These are phyloP conservation scores for Penicillium italicum DNA, from an alignment of 2,329 filamentous ascomycete genomes.

Conservation along the genomic window DNA sequence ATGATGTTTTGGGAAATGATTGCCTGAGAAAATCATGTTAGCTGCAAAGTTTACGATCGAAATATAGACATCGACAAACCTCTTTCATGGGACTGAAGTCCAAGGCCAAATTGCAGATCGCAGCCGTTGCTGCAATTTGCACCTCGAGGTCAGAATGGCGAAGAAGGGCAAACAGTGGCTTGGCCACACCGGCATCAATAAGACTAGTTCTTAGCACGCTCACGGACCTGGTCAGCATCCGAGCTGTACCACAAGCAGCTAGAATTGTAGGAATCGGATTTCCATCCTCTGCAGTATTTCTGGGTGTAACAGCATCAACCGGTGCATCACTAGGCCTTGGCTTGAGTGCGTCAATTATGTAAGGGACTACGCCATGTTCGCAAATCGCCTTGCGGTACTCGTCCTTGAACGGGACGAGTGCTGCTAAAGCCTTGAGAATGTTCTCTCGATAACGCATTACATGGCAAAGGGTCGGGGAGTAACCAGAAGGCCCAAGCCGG, in stretches of 20 bases:
- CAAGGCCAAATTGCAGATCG: slow-evolving; percentile 78
- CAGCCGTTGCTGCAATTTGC: slow-evolving; percentile 78
- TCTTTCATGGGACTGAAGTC: slow-evolving; percentile 90
- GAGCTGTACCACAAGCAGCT: slow-evolving; percentile 77
- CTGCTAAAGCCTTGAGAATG: slow-evolving; percentile 73
- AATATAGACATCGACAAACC: slow-evolving; percentile 51
- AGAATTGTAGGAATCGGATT: slow-evolving; percentile 77
- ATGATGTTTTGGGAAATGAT: slow-evolving; percentile 72
- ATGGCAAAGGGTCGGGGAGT: slow-evolving; percentile 61
- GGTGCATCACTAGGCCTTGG: slow-evolving; percentile 44
- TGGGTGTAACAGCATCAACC: slow-evolving; percentile 27
- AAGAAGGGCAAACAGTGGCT: slow-evolving; percentile 72
- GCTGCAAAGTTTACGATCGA: not conserved
- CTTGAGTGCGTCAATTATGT: slow-evolving; percentile 78
- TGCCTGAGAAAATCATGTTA: slow-evolving; percentile 47
- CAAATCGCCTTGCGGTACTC: slow-evolving; percentile 78
- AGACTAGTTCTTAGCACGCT: slow-evolving; percentile 79
- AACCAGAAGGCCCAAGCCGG: slow-evolving; percentile 59
- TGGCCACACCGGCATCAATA: slow-evolving; percentile 77
- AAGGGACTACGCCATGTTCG: slow-evolving; percentile 73
- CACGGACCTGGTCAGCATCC: slow-evolving; percentile 79
- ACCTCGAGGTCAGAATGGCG: slow-evolving; percentile 72
- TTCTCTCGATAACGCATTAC: slow-evolving; percentile 73
- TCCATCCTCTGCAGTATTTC: slow-evolving; percentile 56
- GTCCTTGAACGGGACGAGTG: slow-evolving; percentile 76